Evolutionary conservation across 1,139 yeast species (phyloP).

Genomic region (Scheffersomyces insectosa): DNA sequence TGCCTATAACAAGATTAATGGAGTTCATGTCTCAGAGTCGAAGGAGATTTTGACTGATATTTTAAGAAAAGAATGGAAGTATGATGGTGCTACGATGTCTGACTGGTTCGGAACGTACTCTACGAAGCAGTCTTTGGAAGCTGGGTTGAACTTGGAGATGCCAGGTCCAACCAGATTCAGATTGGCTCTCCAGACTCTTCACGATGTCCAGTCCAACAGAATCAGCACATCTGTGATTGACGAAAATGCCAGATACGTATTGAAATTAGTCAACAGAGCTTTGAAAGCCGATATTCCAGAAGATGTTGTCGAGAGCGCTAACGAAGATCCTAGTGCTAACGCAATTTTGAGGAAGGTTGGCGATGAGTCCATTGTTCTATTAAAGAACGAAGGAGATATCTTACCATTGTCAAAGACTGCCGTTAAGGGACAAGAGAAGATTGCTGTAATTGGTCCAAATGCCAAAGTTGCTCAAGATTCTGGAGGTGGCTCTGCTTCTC

Average conservation of each 20-base stretch:
- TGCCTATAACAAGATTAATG: conserved; percentile 19
- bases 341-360: conserved; percentile 47
- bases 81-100: conserved; percentile 18
- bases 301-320: conserved; percentile 38
- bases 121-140: conserved; percentile 16
- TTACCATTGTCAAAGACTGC: conserved; percentile 37
- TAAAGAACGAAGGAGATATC: conserved; percentile 48
- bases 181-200: conserved; percentile 11
- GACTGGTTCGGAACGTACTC: conserved; percentile 22
- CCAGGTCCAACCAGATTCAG: conserved; percentile 20
- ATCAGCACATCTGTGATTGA: conserved; percentile 33
- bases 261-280: conserved; percentile 47
- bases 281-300: conserved; percentile 44
- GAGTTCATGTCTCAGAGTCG: conserved; percentile 16
- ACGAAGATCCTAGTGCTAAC: conserved; percentile 47
- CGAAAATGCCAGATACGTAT: conserved; percentile 46
- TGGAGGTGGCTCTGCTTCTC: conserved; percentile 58
- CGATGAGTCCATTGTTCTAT: conserved; percentile 52
- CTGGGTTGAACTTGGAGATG: conserved; percentile 22
- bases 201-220: conserved; percentile 11
- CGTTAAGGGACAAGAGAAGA: conserved; percentile 26
- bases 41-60: conserved; percentile 14
- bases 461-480: conserved; percentile 43
- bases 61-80: conserved; percentile 20
- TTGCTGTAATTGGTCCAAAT: conserved; percentile 55